These are phyloP conservation scores for Stellera chamaejasme DNA, from an alignment of 345 rosid genomes.

Conservation along the genomic window DNA sequence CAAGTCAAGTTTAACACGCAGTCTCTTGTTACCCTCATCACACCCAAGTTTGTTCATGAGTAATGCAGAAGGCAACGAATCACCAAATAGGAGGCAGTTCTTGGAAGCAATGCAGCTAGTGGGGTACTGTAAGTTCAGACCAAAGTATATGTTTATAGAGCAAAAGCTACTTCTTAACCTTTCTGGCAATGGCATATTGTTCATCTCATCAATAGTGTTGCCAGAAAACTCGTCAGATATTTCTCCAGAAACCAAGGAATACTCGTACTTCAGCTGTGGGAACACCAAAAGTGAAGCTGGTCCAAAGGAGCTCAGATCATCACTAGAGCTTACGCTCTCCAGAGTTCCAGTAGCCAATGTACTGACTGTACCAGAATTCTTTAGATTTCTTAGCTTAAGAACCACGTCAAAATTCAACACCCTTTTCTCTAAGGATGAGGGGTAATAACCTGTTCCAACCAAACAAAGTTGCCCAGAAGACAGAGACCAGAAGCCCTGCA, in stretches of 20 bases:
- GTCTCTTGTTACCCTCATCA: constrained; percentile 6
- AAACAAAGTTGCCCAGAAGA: constrained; percentile 36
- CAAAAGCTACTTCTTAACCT: constrained; percentile 12
- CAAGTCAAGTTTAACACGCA: constrained; percentile 17
- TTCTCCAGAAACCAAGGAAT: constrained; percentile 12
- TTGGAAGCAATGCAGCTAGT: constrained; percentile 15
- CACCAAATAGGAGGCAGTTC: constrained; percentile 17
- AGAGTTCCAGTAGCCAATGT: constrained; percentile 36
- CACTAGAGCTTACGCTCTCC: constrained; percentile 22
- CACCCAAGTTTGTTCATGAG: constrained; percentile 24
- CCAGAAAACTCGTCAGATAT: constrained; percentile 3
- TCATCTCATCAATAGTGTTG: constrained; percentile 5
- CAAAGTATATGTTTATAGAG: constrained; percentile 8
- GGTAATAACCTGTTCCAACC: constrained; percentile 29
- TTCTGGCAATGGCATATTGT: constrained; percentile 11
- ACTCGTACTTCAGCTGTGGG: constrained; percentile 19
- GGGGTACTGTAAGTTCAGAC: constrained; percentile 17
- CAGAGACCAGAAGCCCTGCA: constrained; percentile 42
- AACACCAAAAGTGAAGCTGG: constrained; percentile 28
- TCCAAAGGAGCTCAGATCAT: constrained; percentile 24
- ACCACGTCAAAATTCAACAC: constrained; percentile 16
- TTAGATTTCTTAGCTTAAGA: constrained; percentile 35
- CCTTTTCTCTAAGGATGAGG: constrained; percentile 4
- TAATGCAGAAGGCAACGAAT: constrained; percentile 19
- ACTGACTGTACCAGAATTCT: constrained; percentile 16